Evolutionary conservation across 768 basidiomycete species (phyloP).

Genomic region (Naematelia encephala): DNA sequence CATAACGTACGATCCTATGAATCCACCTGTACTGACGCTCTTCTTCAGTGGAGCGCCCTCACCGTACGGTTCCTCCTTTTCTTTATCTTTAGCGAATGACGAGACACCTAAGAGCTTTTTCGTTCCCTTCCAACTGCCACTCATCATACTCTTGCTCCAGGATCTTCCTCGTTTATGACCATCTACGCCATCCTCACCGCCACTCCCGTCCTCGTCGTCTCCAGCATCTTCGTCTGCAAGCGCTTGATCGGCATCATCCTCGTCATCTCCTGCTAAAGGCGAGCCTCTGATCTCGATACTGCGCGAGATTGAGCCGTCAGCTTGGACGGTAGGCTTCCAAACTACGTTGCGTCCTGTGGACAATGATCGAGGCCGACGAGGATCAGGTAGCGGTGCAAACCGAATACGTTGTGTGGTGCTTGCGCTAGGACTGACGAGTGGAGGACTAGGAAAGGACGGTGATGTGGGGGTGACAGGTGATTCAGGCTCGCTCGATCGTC

Average conservation of each 20-base stretch:
- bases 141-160: slow-evolving; percentile 39
- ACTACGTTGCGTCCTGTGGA: slow-evolving; percentile 44
- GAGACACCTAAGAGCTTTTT: slow-evolving; percentile 52
- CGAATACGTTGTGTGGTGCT: slow-evolving; percentile 56
- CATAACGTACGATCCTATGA: slow-evolving; percentile 46
- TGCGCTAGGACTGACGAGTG: slow-evolving; percentile 3
- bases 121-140: slow-evolving; percentile 42
- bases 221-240: slow-evolving; percentile 9
- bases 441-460: not conserved
- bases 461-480: slow-evolving; percentile 8
- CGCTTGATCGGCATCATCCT: slow-evolving; percentile 18
- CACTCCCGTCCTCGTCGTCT: slow-evolving; percentile 18
- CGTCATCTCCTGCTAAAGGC: slow-evolving; percentile 4
- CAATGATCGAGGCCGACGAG: slow-evolving; percentile 56
- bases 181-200: slow-evolving; percentile 20
- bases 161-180: slow-evolving; percentile 33
- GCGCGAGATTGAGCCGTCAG: slow-evolving; percentile 27
- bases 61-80: slow-evolving; percentile 16
- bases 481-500: not conserved
- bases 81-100: slow-evolving; percentile 28
- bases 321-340: slow-evolving; percentile 23
- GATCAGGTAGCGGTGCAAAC: slow-evolving; percentile 82
- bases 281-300: slow-evolving; percentile 28
- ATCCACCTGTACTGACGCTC: slow-evolving; percentile 48
- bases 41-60: slow-evolving; percentile 42